Conservation (phyloP, 2,329 filamentous ascomycete species). For the Fusarium odoratissimum region DNA sequence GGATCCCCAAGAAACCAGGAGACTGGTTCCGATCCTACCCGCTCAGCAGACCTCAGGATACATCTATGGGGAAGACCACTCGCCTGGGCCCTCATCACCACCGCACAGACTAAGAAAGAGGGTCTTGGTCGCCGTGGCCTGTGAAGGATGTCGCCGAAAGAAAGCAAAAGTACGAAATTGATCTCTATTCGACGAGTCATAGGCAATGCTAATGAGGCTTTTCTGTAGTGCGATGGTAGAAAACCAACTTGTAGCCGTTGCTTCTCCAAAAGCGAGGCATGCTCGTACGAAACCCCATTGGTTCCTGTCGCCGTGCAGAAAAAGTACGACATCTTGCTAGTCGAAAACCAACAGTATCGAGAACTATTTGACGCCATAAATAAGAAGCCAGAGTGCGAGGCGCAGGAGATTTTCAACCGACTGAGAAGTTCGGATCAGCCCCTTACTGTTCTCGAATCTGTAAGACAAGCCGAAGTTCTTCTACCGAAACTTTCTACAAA, state of each 20-base stretch:
- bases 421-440: slow-evolving; percentile 9
- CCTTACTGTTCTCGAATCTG: not conserved
- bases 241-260: slow-evolving; percentile 17
- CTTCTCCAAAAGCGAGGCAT: slow-evolving; percentile 5
- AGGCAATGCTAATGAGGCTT: not conserved
- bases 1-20: slow-evolving; percentile 11
- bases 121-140: slow-evolving; percentile 12
- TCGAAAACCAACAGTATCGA: slow-evolving; percentile 22
- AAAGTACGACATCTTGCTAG: slow-evolving; percentile 9
- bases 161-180: slow-evolving; percentile 10
- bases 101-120: slow-evolving; percentile 1
- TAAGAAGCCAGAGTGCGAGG: slow-evolving; percentile 8
- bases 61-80: not conserved
- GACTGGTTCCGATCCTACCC: slow-evolving; percentile 20
- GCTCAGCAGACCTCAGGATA: slow-evolving; percentile 1
- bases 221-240: slow-evolving; percentile 11
- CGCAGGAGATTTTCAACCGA: slow-evolving; percentile 10
- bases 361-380: slow-evolving; percentile 19
- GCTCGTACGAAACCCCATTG: slow-evolving; percentile 1
- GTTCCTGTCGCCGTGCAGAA: slow-evolving; percentile 12
- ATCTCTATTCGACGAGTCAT: not conserved
- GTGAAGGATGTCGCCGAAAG: slow-evolving; percentile 19
- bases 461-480: slow-evolving; percentile 15
- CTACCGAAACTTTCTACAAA: not conserved
- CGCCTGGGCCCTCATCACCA: not conserved